Percentiles rank a stretch among this genome's conserved stretches.
These are phyloP conservation scores for Santalum album DNA, from an alignment of 164 flowering plant genomes.

Conservation along the genomic window DNA sequence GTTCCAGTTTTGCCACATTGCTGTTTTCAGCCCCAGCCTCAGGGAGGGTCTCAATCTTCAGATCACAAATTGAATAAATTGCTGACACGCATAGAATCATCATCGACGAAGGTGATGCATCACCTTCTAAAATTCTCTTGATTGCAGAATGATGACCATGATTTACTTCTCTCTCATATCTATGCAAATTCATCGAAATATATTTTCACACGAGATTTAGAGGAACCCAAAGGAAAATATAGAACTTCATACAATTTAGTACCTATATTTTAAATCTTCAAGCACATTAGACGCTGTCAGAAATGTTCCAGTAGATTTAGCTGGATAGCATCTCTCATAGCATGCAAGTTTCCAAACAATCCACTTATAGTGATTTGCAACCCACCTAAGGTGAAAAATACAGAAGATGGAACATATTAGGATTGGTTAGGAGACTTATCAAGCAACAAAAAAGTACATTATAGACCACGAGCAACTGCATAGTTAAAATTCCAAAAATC, in stretches of 20 bases:
- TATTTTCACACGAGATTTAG: background rate
- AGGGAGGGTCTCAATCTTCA: slow-evolving; percentile 10
- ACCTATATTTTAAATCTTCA: slow-evolving; percentile 93
- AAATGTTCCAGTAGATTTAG: slow-evolving; percentile 38
- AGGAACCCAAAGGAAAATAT: background rate
- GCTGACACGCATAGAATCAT: slow-evolving; percentile 78
- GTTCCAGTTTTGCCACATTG: slow-evolving; percentile 41
- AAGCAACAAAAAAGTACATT: background rate
- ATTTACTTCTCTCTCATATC: slow-evolving; percentile 96
- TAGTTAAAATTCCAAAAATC: background rate
- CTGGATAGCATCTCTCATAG: no score
- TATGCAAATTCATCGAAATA: slow-evolving; percentile 18
- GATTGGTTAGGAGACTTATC: background rate
- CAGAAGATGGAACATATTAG: background rate
- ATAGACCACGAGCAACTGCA: background rate
- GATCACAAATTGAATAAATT: slow-evolving; percentile 21
- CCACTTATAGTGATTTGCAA: slow-evolving; percentile 92
- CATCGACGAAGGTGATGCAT: slow-evolving; percentile 66
- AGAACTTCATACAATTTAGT: slow-evolving; percentile 1
- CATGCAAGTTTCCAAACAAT: slow-evolving; percentile 79
- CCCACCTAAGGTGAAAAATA: slow-evolving; percentile 55
- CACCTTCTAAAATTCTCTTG: slow-evolving; percentile 84
- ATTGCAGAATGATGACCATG: slow-evolving; percentile 86
- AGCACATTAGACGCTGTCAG: slow-evolving; percentile 71
- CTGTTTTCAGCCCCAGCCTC: slow-evolving; percentile 14